Conservation (phyloP, 2,329 filamentous ascomycete species). For the Aspergillus niger region DNA sequence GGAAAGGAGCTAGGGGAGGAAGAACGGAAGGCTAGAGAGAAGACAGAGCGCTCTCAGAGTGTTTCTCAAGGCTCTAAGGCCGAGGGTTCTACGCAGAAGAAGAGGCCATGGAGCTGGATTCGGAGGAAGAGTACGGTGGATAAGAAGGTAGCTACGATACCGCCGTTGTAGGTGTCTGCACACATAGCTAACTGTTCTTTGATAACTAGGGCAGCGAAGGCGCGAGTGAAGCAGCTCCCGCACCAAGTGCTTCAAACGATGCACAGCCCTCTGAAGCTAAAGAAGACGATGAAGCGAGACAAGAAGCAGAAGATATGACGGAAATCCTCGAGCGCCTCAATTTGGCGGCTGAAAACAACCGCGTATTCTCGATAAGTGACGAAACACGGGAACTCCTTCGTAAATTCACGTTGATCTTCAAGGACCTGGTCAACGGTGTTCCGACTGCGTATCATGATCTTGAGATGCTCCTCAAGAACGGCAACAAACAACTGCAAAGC, state of each 20-base stretch:
- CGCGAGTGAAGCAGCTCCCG: slow-evolving; percentile 7
- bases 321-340: slow-evolving; percentile 82
- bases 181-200: neutral
- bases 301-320: slow-evolving; percentile 72
- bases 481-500: slow-evolving; percentile 64
- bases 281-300: slow-evolving; percentile 47
- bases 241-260: slow-evolving; percentile 8
- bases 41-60: slow-evolving; percentile 8
- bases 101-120: slow-evolving; percentile 43
- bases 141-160: slow-evolving; percentile 32
- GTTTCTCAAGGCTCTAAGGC: slow-evolving; percentile 20
- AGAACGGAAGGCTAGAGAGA: slow-evolving; percentile 38
- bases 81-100: slow-evolving; percentile 30
- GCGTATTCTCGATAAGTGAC: slow-evolving; percentile 78
- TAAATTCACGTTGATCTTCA: slow-evolving; percentile 85
- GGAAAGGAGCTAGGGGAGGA: slow-evolving; percentile 35
- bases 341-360: slow-evolving; percentile 80
- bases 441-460: slow-evolving; percentile 93
- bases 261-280: slow-evolving; percentile 9
- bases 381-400: slow-evolving; percentile 80
- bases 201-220: slow-evolving; percentile 9
- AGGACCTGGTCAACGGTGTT: slow-evolving; percentile 87
- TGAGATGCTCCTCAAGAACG: slow-evolving; percentile 65
- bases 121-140: slow-evolving; percentile 39
- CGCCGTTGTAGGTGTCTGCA: neutral